These are phyloP conservation scores for Pichia cactophila DNA, from an alignment of 1,139 yeast species.

Conservation along the genomic window DNA sequence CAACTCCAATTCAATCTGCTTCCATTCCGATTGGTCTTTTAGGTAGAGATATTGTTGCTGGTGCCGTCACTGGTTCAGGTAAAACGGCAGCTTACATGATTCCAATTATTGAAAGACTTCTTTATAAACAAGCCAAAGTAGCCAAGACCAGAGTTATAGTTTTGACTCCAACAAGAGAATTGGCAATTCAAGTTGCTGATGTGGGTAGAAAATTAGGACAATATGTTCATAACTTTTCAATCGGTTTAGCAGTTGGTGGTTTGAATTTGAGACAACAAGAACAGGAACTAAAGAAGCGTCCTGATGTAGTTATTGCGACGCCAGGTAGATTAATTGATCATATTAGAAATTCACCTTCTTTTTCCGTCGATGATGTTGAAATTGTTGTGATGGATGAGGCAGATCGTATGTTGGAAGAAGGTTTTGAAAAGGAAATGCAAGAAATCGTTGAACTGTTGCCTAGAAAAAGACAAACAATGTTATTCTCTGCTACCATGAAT, in stretches of 20 bases:
- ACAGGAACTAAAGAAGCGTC: constrained; percentile 82
- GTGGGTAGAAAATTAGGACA: constrained; percentile 83
- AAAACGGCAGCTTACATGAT: constrained; percentile 97
- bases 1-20: constrained; percentile 91
- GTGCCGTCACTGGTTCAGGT: constrained; percentile 99
- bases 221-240: constrained; percentile 64
- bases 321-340: constrained; percentile 97
- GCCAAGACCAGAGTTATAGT: constrained; percentile 88
- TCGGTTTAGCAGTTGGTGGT: constrained; percentile 98
- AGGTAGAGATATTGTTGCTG: constrained; percentile 96
- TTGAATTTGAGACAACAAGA: constrained; percentile 90
- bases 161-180: constrained; percentile 92
- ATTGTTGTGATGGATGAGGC: constrained; percentile 95
- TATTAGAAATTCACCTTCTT: constrained; percentile 88
- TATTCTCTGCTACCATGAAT: constrained; percentile 97
- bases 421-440: constrained; percentile 89
- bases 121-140: constrained; percentile 78
- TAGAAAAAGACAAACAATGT: constrained; percentile 80
- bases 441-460: constrained; percentile 87
- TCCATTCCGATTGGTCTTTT: constrained; percentile 86
- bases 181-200: constrained; percentile 92
- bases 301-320: constrained; percentile 94
- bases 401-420: constrained; percentile 98
- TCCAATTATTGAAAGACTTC: constrained; percentile 85
- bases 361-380: constrained; percentile 84